Evolutionary conservation across 2,329 filamentous ascomycete species (phyloP).

Genomic region (Alternaria alternata): DNA sequence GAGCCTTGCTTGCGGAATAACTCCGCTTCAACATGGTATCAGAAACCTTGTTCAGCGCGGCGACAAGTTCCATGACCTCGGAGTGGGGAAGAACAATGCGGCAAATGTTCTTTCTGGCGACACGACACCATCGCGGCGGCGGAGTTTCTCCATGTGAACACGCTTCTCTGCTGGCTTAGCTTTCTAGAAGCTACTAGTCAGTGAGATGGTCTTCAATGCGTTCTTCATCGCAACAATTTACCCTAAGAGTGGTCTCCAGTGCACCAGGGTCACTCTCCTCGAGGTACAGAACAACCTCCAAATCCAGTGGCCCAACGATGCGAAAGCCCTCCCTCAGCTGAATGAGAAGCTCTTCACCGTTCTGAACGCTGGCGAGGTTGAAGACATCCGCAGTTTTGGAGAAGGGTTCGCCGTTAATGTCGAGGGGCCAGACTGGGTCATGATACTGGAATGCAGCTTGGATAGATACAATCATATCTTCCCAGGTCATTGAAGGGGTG

Average conservation of each 20-base stretch:
- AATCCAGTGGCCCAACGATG: neutral
- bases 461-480: neutral
- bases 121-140: neutral
- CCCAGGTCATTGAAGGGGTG: neutral
- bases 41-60: neutral
- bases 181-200: neutral
- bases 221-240: accelerated
- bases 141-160: neutral
- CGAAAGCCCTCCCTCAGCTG: neutral
- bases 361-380: neutral
- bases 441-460: neutral
- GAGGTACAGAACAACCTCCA: constrained; percentile 1
- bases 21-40: neutral
- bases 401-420: neutral
- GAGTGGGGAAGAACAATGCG: neutral
- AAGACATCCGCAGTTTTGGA: neutral
- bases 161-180: neutral
- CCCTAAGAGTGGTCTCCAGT: neutral
- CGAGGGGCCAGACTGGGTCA: neutral
- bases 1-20: no score
- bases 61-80: neutral
- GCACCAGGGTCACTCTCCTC: neutral
- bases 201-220: neutral
- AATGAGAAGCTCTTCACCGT: neutral
- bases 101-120: neutral